Percentiles rank a stretch among this genome's conserved stretches.
Evolutionary conservation across 805 yeast genomes (phyloP).

Genomic region (Lipomyces anomalus): DNA sequence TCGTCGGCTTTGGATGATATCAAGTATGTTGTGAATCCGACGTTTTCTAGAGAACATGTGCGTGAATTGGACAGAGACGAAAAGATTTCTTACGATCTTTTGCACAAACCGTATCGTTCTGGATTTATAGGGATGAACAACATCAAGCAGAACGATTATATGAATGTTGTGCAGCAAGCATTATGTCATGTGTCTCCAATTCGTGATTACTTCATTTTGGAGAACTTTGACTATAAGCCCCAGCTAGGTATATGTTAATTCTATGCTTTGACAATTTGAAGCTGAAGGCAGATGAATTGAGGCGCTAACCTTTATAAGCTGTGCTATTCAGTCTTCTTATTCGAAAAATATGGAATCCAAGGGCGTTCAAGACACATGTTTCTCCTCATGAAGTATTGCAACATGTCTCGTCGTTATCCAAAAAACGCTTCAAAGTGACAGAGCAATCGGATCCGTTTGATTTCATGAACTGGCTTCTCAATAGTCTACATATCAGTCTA

Average conservation of each 20-base stretch:
- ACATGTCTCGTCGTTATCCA: conserved; percentile 41
- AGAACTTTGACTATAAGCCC: conserved; percentile 16
- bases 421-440: conserved; percentile 39
- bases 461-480: conserved; percentile 57
- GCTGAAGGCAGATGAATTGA: too few relatives aligned
- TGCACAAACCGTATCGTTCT: conserved; percentile 44
- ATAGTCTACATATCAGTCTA: conserved; percentile 37
- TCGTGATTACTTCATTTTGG: conserved; percentile 43
- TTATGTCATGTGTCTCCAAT: conserved; percentile 50
- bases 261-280: too few relatives aligned
- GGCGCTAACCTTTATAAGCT: too few relatives aligned
- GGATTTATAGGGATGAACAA: conserved; percentile 66
- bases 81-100: conserved; percentile 38
- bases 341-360: conserved; percentile 60
- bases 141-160: conserved; percentile 46
- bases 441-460: conserved; percentile 48
- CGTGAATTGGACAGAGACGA: conserved; percentile 31
- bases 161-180: conserved; percentile 53
- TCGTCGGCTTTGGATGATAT: conserved; percentile 47
- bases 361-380: conserved; percentile 53
- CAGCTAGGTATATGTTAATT: conserved; percentile 37
- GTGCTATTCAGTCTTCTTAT: conserved; percentile 40
- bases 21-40: conserved; percentile 48
- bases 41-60: conserved; percentile 38
- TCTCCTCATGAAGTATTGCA: conserved; percentile 64